Evolutionary conservation across 139 green algal genomes (phyloP).

Genomic region (Tetraselmis chui): DNA sequence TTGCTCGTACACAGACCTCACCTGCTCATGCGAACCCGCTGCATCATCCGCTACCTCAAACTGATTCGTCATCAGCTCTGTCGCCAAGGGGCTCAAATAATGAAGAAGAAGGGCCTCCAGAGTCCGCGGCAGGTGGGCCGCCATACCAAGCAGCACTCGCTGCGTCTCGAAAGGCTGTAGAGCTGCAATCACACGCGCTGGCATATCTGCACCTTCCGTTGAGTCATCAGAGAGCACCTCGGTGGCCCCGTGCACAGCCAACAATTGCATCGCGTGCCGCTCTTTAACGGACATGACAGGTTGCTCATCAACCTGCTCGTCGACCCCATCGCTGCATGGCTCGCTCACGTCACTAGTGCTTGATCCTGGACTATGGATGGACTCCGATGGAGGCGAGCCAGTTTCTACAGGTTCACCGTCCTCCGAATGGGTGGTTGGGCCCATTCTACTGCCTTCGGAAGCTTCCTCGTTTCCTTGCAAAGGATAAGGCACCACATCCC

Average conservation of each 20-base stretch:
- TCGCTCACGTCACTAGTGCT: not conserved
- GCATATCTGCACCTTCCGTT: slow-evolving; percentile 12
- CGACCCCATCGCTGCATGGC: not conserved
- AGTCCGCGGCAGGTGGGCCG: not conserved
- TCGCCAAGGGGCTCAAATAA: slow-evolving; percentile 8
- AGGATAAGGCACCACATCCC: not conserved
- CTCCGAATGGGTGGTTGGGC: no score
- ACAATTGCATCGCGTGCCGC: not conserved
- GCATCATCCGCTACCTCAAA: slow-evolving; percentile 12
- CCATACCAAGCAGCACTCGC: not conserved
- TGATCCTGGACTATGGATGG: no score
- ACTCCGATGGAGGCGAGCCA: no score
- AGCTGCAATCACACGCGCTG: slow-evolving; percentile 1
- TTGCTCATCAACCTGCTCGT: not conserved
- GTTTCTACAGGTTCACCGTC: no score
- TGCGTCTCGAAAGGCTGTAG: not conserved
- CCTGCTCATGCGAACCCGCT: not conserved
- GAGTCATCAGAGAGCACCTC: slow-evolving; percentile 2
- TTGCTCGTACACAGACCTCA: not conserved
- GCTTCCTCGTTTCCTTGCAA: no score
- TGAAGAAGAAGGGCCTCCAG: slow-evolving; percentile 14
- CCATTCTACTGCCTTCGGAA: no score
- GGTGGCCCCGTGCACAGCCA: slow-evolving; percentile 7
- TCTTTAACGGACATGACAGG: not conserved
- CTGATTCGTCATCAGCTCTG: slow-evolving; percentile 15